phyloP scores from a whole-genome alignment of 2,329 filamentous ascomycete species.

The Talaromyces verruculosus region DNA sequence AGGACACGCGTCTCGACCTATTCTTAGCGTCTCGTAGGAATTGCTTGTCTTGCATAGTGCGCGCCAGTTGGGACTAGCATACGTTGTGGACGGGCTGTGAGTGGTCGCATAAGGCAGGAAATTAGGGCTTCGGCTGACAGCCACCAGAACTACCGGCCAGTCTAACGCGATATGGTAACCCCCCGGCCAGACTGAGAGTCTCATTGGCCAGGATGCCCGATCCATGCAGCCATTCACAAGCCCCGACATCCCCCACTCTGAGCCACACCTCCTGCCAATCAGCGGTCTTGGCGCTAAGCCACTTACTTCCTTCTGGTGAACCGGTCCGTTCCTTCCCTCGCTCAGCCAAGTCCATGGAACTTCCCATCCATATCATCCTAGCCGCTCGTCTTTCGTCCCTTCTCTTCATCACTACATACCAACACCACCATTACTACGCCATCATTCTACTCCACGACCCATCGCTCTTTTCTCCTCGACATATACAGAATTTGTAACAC shows the following conservation, averaged over 20 bases:
- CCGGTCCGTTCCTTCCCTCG: background rate
- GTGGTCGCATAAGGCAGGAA: background rate
- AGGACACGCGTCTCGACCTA: background rate
- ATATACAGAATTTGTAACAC: background rate
- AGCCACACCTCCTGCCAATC: slow-evolving; percentile 9
- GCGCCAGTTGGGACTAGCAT: background rate
- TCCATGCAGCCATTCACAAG: background rate
- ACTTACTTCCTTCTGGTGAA: background rate
- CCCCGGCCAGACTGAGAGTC: too few relatives aligned
- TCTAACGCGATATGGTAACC: background rate
- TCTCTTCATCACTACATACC: background rate
- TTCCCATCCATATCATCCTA: background rate
- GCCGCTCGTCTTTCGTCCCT: background rate
- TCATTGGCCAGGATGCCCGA: background rate
- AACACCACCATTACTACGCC: background rate
- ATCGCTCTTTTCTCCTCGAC: background rate
- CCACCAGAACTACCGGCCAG: background rate
- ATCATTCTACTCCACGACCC: background rate
- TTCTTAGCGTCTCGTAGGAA: background rate
- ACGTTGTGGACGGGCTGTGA: background rate
- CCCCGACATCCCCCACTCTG: background rate
- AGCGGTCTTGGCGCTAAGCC: slow-evolving; percentile 4
- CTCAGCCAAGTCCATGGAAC: background rate
- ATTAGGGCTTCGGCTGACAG: background rate
- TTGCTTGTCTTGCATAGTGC: background rate